These are phyloP conservation scores for Phialocephala subalpina DNA, from an alignment of 2,329 filamentous ascomycete species.

Conservation along the genomic window DNA sequence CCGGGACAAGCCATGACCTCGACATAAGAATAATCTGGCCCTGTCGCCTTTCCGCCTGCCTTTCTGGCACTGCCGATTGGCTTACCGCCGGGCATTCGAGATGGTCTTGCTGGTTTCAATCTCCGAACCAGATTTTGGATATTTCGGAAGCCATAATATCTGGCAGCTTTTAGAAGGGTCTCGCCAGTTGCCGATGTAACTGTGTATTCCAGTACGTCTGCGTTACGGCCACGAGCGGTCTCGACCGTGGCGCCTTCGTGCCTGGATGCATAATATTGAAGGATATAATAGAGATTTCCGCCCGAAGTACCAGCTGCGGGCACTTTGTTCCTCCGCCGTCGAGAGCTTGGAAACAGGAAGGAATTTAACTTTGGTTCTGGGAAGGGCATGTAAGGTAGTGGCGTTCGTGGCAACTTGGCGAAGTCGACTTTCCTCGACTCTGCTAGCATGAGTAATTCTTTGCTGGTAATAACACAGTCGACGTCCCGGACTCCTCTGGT, in stretches of 20 bases:
- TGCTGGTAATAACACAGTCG: slow-evolving; percentile 97
- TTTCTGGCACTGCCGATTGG: slow-evolving; percentile 63
- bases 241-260: slow-evolving; percentile 77
- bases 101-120: slow-evolving; percentile 80
- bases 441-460: slow-evolving; percentile 90
- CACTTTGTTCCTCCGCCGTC: slow-evolving; percentile 52
- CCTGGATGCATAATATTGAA: slow-evolving; percentile 75
- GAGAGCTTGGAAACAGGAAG: slow-evolving; percentile 75
- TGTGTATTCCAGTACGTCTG: slow-evolving; percentile 87
- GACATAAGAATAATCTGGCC: slow-evolving; percentile 84
- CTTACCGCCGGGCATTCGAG: slow-evolving; percentile 80
- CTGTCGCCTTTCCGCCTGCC: slow-evolving; percentile 55
- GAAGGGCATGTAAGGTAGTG: slow-evolving; percentile 65
- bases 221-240: slow-evolving; percentile 80
- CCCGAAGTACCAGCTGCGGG: slow-evolving; percentile 80
- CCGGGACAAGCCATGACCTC: slow-evolving; percentile 99
- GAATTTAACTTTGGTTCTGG: slow-evolving; percentile 74
- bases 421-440: slow-evolving; percentile 82
- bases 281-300: slow-evolving; percentile 86
- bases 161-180: slow-evolving; percentile 78
- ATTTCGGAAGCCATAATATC: slow-evolving; percentile 97
- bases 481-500: slow-evolving; percentile 79
- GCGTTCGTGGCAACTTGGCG: slow-evolving; percentile 69
- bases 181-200: slow-evolving; percentile 65
- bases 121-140: slow-evolving; percentile 97